phyloP scores from a whole-genome alignment of 1,139 yeast species.

The Scheffersomyces illinoinensis region DNA sequence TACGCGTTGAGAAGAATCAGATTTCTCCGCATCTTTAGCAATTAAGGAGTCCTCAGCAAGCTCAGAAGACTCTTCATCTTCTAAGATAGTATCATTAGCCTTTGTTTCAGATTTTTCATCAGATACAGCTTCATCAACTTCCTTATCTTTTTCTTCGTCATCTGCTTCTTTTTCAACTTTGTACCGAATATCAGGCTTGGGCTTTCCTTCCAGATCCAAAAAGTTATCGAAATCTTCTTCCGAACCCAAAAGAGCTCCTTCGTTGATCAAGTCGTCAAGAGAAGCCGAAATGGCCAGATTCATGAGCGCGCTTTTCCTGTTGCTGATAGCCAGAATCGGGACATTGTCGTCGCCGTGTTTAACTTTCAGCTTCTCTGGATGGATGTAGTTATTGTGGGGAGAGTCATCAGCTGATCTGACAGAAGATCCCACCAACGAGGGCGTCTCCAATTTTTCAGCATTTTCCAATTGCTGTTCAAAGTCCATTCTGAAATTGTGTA shows the following conservation, averaged over 20 bases:
- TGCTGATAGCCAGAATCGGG: constrained; percentile 5
- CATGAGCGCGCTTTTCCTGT: constrained; percentile 13
- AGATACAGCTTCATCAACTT: constrained; percentile 7
- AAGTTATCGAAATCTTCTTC: constrained; percentile 56
- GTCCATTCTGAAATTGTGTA: constrained; percentile 36
- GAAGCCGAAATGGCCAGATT: constrained; percentile 40
- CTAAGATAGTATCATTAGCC: neutral
- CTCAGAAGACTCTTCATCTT: neutral
- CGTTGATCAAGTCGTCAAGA: constrained; percentile 56
- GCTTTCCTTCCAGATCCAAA: constrained; percentile 53
- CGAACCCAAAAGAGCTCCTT: constrained; percentile 61
- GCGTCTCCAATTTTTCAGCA: constrained; percentile 50
- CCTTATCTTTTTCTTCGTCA: constrained; percentile 5
- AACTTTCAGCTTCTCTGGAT: constrained; percentile 42
- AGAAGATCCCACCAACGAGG: constrained; percentile 59
- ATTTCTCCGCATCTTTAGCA: neutral
- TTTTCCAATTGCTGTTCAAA: constrained; percentile 60
- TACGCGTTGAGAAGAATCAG: constrained; percentile 4
- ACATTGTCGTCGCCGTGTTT: constrained; percentile 13
- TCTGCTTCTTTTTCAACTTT: constrained; percentile 6
- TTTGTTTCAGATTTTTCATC: neutral
- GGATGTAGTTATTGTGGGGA: constrained; percentile 47
- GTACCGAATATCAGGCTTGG: constrained; percentile 47
- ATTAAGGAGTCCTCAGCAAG: neutral
- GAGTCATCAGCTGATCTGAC: constrained; percentile 55